Evolutionary conservation across 1,139 yeast species (phyloP), one percentile per base, ranked within the genome.

Genomic region (Debaryomyces nepalensis): DNA sequence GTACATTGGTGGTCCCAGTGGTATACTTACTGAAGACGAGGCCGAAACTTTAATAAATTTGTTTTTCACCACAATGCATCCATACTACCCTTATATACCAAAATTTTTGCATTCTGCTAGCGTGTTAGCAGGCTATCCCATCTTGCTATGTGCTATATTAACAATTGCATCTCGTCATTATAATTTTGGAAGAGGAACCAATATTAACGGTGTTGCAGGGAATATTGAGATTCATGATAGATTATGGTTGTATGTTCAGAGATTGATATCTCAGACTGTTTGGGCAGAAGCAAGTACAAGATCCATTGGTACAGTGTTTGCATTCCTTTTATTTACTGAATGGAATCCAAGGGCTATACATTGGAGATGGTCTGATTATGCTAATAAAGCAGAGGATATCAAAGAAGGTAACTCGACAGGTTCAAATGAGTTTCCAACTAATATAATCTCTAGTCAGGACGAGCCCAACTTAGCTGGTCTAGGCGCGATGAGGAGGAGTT

Each of bases 291-390:
- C 96, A 0, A 82, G 90, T 46, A 86, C 96, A 4, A 69, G 97
- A 48, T 84, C 95, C 0, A 79, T 89, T 5, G 97, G 96, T 1
- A 89, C 97, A 0, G 84, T 89, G 5, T 76, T 86, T 53, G 91
- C 97, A 1, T 88, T 90, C 57, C 66, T 90, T 37, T 66, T 91
- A n/a, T 84, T 90, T 52, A 87, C 96, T 0, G 97, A 90, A 60
- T 90, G 97, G 97, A 89, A 89, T 54, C 97, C 97, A 1, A 70
- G 97, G 42, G 96, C 97, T 4, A 89, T 90, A 47, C 97, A 90
- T 61, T 86, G 90, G 83, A 68, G 90, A 48, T 84, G 91, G 86
- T 72, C 82, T 0, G 97, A 90, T 62, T 89, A 88, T 64, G 96
- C 96, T 2, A 88, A 87, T 53, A 64, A 68, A 35, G 78, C 78